These are phyloP conservation scores for Xerocomellus amylosporus DNA, from an alignment of 768 basidiomycete genomes.

Conservation along the genomic window DNA sequence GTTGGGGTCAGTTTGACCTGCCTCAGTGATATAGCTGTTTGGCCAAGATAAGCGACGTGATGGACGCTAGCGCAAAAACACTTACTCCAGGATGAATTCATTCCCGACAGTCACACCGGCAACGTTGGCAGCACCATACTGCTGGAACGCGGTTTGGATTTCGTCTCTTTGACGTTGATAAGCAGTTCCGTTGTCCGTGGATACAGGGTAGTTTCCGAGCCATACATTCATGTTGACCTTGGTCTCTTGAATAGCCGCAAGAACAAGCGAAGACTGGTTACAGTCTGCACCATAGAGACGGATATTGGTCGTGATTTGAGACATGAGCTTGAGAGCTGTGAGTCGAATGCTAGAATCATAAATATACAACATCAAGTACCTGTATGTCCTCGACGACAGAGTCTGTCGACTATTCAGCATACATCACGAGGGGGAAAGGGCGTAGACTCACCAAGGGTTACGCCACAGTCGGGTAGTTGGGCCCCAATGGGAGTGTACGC, in stretches of 20 bases:
- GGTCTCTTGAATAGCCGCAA: slow-evolving; percentile 88
- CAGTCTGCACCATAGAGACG: slow-evolving; percentile 88
- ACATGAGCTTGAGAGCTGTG: slow-evolving; percentile 54
- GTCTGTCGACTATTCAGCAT: slow-evolving; percentile 27
- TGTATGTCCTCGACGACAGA: slow-evolving; percentile 71
- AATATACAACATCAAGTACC: slow-evolving; percentile 35
- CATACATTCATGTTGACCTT: slow-evolving; percentile 84
- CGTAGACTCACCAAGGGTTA: slow-evolving; percentile 35
- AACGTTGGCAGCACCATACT: slow-evolving; percentile 75
- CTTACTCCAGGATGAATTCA: slow-evolving; percentile 80
- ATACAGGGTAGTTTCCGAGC: slow-evolving; percentile 65
- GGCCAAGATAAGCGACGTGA: neutral
- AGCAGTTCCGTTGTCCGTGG: slow-evolving; percentile 62
- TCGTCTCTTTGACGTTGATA: slow-evolving; percentile 70
- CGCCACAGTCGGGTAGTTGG: slow-evolving; percentile 70
- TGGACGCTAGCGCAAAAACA: slow-evolving; percentile 1
- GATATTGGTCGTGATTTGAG: slow-evolving; percentile 78
- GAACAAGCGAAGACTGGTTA: slow-evolving; percentile 74
- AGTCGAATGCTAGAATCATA: slow-evolving; percentile 2
- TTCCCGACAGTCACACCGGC: slow-evolving; percentile 88
- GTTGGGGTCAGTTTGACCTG: slow-evolving; percentile 54
- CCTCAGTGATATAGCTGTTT: slow-evolving; percentile 55
- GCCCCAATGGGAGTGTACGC: slow-evolving; percentile 82
- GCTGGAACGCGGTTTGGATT: slow-evolving; percentile 67
- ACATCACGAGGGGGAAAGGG: neutral